Base-by-base conservation (phyloP, 345 rosid species). In the Hibiscus trionum region DNA sequence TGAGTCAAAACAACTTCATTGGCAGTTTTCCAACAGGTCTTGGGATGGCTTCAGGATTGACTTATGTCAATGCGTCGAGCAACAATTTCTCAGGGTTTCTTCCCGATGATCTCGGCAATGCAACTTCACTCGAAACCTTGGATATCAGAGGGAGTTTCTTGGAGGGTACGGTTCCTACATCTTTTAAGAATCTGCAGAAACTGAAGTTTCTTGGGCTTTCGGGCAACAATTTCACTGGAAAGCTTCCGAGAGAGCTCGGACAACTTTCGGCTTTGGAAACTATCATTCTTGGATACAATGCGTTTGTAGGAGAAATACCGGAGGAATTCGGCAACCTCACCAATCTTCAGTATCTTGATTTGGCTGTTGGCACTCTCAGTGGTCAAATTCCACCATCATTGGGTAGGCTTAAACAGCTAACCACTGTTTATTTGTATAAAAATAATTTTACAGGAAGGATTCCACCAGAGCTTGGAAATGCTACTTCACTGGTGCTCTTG, bases 61-160 rank as follows among this genome's bases (percentile, higher is more conserved):
- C 84, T 62, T 82, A 76, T 66, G 85, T 94, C 71, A 94, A 90
- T 61, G 97, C 88, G 1, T 94, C 97, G 2, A 86, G 91, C 85
- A 94, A 94, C 82, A 88, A 86, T 77, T 91, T 94, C 71, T 86
- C 85, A 1, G 97, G 98, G 11, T 62, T 77, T 82, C 88, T 91
- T 11, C 97, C 95, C 0, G 93, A 84, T 73, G 98, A 94, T 84
- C 90, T 94, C 11, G 88, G 93, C 60, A 87, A 86, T 65, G 88
- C 94, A 59, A 85, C 90, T 5, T 29, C 75, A 8, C 88, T 94
- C 26, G 87, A 84, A 74, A 87, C 73, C 78, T 61, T 94, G 44
- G 98, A 94, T 76, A 75, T 94, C 64, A 82, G 96, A 79, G 97
- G 97, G 74, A 88, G 91, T 79, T 90, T 81, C 75, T 85, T 91